Evolutionary conservation across 108 stramenopile species (phyloP), one percentile per base, ranked within the genome.

Genomic region (Cyclotella choctawhatcheeana): DNA sequence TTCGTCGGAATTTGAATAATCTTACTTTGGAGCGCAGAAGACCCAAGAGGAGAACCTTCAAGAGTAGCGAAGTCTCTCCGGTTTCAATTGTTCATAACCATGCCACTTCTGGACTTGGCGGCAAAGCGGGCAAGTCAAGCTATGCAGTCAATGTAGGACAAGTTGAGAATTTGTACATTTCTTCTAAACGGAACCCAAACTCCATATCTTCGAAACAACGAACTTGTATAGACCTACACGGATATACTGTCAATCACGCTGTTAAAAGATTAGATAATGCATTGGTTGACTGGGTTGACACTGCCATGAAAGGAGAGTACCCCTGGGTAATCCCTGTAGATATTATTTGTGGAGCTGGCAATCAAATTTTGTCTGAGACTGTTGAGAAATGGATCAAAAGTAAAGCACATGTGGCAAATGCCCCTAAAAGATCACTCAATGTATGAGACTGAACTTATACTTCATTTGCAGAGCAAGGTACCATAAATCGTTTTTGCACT

Each of bases 311-410:
- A 14, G 61, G 71, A 16, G 37, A 62, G 18, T 72, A 72, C 18
- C 71, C 60, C 6, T 72, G 37, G 53, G 71, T 72, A 29, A 31
- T 72, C 0, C 61, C 71, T n/a, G 61, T 26, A 1, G 54, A 35
- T 3, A 73, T 73, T 54, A 27, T 73, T 5, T 73, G 71, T 52
- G 71, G 71, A 6, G 60, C 61, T 6, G 71, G 71, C n/a, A 44
- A 25, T 43, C 61, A 63, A 31, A 54, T 72, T 16, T 26, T 72
- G 34, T 72, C 71, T 0, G 71, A 72, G 50, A 2, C 27, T 8
- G 61, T 72, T 14, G 61, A 62, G 61, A 40, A 25, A 17, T 72
- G 61, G 60, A 72, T 72, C 31, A 35, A 24, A 21, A 35, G 35
- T 5, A 62, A 63, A 3, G 44, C 40, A 18, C 53, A 44, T 73